phyloP scores from a whole-genome alignment of 495 filamentous ascomycete genomes.

The Podospora fimiseda region DNA sequence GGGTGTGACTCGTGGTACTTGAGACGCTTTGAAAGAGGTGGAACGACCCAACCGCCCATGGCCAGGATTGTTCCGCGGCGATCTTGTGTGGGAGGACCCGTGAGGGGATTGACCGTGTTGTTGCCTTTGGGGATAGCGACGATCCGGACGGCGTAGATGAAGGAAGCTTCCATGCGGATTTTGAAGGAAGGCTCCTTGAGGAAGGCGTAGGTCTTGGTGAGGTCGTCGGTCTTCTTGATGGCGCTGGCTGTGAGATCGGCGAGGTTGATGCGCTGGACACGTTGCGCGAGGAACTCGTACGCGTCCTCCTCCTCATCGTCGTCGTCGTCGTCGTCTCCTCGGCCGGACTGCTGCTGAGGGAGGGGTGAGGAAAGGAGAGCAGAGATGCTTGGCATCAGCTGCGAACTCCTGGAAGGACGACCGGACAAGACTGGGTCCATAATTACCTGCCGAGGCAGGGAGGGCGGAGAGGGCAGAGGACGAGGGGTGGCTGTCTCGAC shows the following conservation, averaged over 20 bases:
- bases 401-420: not conserved
- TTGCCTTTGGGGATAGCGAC: constrained; percentile 14
- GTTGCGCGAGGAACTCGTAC: too few species aligned
- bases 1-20: constrained; percentile 6
- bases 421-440: not conserved
- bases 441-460: not conserved
- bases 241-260: constrained; percentile 1
- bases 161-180: constrained; percentile 10
- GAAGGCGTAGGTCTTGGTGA: not conserved
- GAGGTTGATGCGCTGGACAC: constrained; percentile 1
- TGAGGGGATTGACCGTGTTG: constrained; percentile 14
- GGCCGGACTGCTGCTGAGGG: not conserved
- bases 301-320: not conserved
- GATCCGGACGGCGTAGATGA: constrained; percentile 19
- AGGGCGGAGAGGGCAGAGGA: not conserved
- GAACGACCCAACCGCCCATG: constrained; percentile 22
- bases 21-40: constrained; percentile 20
- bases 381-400: not conserved
- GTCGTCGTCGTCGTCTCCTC: not conserved
- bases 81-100: constrained; percentile 12
- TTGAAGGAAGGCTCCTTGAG: constrained; percentile 4
- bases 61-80: constrained; percentile 17
- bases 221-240: constrained; percentile 5
- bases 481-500: not conserved
- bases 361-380: not conserved